Base-by-base conservation (phyloP, 768 basidiomycete genomes). In the Suillus plorans region DNA sequence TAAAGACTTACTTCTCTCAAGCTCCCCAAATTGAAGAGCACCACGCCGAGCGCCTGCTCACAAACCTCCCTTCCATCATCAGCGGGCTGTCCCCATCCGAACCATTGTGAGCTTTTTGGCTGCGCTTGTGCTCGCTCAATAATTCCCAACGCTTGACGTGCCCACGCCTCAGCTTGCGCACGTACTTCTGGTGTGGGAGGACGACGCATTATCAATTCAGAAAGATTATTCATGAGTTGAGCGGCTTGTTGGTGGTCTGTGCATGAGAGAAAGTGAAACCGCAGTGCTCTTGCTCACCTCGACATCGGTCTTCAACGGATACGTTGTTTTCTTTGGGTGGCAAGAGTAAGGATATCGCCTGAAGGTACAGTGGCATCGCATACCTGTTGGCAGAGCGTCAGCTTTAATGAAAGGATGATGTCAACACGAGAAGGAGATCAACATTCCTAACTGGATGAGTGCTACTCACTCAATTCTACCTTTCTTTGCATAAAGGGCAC, bases 311-410 rank as follows among this genome's bases (percentile, higher is more conserved):
- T 65, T 87, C 84, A 1, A 75, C 36, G 18, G 69, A 68, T 14
- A 75, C 72, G 16, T 69, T 67, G 52, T 74, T 72, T 65, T 60
- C 60, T 20, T 69, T 67, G 0, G 79, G 74, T 4, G 86, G 86
- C 18, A 89, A 78, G 55, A 91, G 80, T 25, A 90, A 76, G 0
- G 85, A 84, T 53, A 88, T 81, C 9, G 89, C 87, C 66, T 88
- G 87, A 12, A 89, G 77, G 73, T 90, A 90, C 6, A 91, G 79
- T 3, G 85, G 83, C 69, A 87, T 78, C 0, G 90, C 89, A 67
- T 83, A 87, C 28, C 89, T 91, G 63, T 59, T 34, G 10, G 45
- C 25, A 60, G 42, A 62, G 45, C 36, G 55, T 22, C 34, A 20
- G 45, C 31, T 56, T 20, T 44, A 60, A 8, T 28, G 20, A 34